These are phyloP conservation scores for Talaromyces verruculosus DNA, from an alignment of 2,329 filamentous ascomycete genomes.

Conservation along the genomic window DNA sequence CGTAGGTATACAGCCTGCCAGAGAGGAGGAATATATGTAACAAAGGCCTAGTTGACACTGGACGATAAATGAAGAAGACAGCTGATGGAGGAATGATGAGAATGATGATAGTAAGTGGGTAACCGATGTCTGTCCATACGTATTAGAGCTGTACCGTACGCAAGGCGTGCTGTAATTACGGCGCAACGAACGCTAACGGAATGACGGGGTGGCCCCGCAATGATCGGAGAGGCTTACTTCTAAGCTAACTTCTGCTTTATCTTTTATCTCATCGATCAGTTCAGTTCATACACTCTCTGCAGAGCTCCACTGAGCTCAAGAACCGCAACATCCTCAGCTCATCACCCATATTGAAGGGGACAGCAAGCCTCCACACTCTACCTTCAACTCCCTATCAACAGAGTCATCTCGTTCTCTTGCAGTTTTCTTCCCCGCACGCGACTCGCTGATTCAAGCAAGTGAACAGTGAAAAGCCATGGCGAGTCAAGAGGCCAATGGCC, in stretches of 20 bases:
- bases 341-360: background rate
- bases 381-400: background rate
- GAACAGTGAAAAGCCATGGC: constrained; percentile 25
- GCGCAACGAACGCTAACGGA: background rate
- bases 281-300: background rate
- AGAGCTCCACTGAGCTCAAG: background rate
- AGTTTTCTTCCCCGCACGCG: constrained; percentile 5
- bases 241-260: constrained; percentile 5
- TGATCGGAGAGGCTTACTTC: constrained; percentile 11
- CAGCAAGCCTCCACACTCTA: background rate
- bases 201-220: constrained; percentile 12
- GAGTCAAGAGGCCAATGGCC: constrained; percentile 26
- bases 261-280: background rate
- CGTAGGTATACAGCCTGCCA: background rate
- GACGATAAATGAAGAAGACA: background rate
- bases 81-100: constrained; percentile 3
- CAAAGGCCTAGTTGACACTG: background rate
- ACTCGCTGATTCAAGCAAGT: background rate
- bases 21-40: background rate
- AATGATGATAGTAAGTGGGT: background rate
- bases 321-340: background rate
- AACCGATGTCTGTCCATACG: background rate
- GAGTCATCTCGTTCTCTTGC: background rate
- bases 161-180: background rate
- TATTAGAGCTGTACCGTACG: background rate